Percentiles rank a stretch among this genome's conserved stretches.
Evolutionary conservation across 2,329 filamentous ascomycete species (phyloP).

Genomic region (Dryadomyces sulphureus): DNA sequence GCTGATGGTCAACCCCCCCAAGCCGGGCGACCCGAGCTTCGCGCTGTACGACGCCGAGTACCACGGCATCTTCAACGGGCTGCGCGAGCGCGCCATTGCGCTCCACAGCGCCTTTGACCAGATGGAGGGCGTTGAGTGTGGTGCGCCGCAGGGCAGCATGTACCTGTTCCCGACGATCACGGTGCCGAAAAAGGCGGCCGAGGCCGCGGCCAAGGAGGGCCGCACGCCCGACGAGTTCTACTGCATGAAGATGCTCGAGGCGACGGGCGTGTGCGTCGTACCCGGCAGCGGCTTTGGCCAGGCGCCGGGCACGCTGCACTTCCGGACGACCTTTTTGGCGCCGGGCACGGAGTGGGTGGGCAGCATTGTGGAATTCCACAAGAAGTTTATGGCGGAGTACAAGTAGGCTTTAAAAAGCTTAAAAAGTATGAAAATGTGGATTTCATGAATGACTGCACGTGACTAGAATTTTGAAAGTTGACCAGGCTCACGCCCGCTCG

Average conservation of each 20-base stretch:
- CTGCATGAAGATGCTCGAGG: slow-evolving; percentile 77
- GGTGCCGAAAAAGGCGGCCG: slow-evolving; percentile 59
- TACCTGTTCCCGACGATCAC: slow-evolving; percentile 95
- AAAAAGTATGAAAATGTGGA: too few relatives aligned
- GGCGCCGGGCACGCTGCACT: slow-evolving; percentile 79
- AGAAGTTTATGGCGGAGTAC: slow-evolving; percentile 79
- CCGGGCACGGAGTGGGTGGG: slow-evolving; percentile 92
- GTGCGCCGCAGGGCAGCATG: slow-evolving; percentile 86
- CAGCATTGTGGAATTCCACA: slow-evolving; percentile 77
- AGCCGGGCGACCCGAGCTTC: slow-evolving; percentile 68
- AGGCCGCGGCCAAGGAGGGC: slow-evolving; percentile 59
- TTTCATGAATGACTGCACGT: too few relatives aligned
- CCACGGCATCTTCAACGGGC: slow-evolving; percentile 61
- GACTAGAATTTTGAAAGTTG: not conserved
- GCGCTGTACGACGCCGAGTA: slow-evolving; percentile 78
- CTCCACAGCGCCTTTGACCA: slow-evolving; percentile 79
- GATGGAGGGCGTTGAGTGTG: slow-evolving; percentile 94
- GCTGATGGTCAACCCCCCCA: slow-evolving; percentile 93
- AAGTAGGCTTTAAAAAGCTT: slow-evolving; percentile 21
- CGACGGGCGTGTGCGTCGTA: slow-evolving; percentile 88
- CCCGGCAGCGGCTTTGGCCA: slow-evolving; percentile 90
- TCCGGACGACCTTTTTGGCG: slow-evolving; percentile 91
- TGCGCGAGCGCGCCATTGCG: slow-evolving; percentile 67
- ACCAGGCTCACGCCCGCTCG: slow-evolving; percentile 57
- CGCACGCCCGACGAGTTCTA: slow-evolving; percentile 85